Conservation (phyloP, 192 early-diverging fungal genomes). For the Dissophora ornata region DNA sequence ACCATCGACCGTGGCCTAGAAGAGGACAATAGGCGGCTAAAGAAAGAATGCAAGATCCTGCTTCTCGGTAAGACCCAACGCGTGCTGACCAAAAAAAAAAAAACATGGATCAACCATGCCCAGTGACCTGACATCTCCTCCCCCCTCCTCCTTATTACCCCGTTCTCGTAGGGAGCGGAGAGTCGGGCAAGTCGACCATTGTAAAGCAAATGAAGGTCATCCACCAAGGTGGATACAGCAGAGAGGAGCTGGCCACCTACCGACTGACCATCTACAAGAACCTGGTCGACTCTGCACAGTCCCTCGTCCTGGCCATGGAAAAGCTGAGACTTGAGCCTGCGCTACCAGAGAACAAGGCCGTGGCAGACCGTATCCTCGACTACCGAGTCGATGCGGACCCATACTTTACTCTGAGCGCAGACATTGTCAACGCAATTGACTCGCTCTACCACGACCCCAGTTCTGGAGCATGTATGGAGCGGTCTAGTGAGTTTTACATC, state of each 20-base stretch:
- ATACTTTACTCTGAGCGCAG: constrained; percentile 64
- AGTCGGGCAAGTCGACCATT: constrained; percentile 96
- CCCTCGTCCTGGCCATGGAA: constrained; percentile 77
- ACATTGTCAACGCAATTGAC: constrained; percentile 78
- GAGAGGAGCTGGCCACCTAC: constrained; percentile 80
- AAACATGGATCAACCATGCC: no score
- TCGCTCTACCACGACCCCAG: constrained; percentile 79
- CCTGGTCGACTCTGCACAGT: constrained; percentile 84
- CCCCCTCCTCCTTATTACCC: no score
- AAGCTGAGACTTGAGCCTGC: constrained; percentile 68
- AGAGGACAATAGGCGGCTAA: constrained; percentile 67
- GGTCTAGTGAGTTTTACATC: constrained; percentile 86
- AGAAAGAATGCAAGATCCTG: constrained; percentile 80
- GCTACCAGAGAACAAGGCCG: constrained; percentile 60
- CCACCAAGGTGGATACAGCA: constrained; percentile 90
- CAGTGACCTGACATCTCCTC: no score
- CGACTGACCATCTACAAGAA: constrained; percentile 88
- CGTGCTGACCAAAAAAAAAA: no score
- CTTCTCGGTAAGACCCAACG: constrained; percentile 74
- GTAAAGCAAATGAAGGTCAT: constrained; percentile 99
- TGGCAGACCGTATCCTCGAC: constrained; percentile 52
- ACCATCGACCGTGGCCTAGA: constrained; percentile 73
- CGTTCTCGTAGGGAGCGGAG: constrained; percentile 90
- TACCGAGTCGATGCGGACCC: constrained; percentile 68
- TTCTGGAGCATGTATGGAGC: constrained; percentile 71